A percentile compares a stretch with the other conserved stretches of the same genome.
Conservation (phyloP, 2,329 filamentous ascomycete genomes). For the Neocatenulostroma microsporum region DNA sequence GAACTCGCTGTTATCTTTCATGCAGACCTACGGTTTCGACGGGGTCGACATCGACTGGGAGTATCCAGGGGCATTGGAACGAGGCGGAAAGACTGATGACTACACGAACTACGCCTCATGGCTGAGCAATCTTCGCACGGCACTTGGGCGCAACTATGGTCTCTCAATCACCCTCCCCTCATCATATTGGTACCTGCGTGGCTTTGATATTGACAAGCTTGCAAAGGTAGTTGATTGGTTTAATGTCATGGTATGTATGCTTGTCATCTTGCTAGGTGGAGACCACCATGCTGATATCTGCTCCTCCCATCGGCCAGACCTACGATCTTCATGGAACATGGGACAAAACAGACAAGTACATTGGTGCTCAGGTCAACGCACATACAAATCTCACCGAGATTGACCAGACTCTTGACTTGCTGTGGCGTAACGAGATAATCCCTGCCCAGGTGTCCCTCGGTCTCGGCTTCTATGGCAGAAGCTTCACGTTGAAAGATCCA, state of each 20-base stretch:
- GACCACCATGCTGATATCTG: background rate
- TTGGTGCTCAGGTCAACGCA: constrained; percentile 26
- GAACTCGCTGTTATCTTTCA: constrained; percentile 10
- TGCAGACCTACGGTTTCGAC: constrained; percentile 11
- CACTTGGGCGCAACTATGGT: background rate
- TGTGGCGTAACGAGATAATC: constrained; percentile 39
- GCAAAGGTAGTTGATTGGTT: constrained; percentile 8
- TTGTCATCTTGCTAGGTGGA: no score
- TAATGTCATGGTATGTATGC: constrained; percentile 7
- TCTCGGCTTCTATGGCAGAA: constrained; percentile 39
- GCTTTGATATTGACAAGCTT: background rate
- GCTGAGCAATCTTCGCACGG: background rate
- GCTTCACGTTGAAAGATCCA: constrained; percentile 24
- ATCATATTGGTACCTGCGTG: background rate
- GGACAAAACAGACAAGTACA: no score
- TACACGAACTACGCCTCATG: background rate
- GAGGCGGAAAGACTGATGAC: background rate
- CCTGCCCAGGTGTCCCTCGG: constrained; percentile 39
- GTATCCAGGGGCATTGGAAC: background rate
- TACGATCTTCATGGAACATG: no score
- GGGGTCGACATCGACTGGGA: constrained; percentile 16
- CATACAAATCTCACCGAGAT: constrained; percentile 46
- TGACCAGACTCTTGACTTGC: constrained; percentile 33
- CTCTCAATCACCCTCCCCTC: background rate
- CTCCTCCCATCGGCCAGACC: no score